Percentiles rank a stretch among this genome's conserved stretches.
These are phyloP conservation scores for Fusarium goolgardi DNA, from an alignment of 2,329 filamentous ascomycete genomes.

Conservation along the genomic window DNA sequence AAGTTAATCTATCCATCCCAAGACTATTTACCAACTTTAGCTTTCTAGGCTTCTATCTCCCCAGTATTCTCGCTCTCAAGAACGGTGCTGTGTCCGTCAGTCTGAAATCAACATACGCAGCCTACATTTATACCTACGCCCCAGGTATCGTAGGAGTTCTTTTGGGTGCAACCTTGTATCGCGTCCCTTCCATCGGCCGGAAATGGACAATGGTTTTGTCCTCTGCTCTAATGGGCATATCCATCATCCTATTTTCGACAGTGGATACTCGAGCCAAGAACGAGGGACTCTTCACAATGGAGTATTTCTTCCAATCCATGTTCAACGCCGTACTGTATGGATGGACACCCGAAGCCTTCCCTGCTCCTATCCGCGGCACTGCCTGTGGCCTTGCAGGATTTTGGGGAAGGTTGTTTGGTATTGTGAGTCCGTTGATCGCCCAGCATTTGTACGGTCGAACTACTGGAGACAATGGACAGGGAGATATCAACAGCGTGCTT, in stretches of 20 bases:
- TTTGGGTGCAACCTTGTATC: conserved; percentile 57
- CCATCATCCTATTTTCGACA: conserved; percentile 59
- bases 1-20: background rate
- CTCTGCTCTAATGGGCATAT: conserved; percentile 57
- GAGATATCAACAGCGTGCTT: conserved; percentile 61
- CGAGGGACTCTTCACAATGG: conserved; percentile 56
- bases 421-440: conserved; percentile 67
- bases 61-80: conserved; percentile 63
- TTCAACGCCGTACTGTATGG: conserved; percentile 54
- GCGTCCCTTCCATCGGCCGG: conserved; percentile 54
- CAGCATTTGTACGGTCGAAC: conserved; percentile 55
- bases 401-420: conserved; percentile 68
- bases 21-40: background rate
- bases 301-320: conserved; percentile 59
- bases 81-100: conserved; percentile 59
- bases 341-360: conserved; percentile 68
- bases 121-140: conserved; percentile 65
- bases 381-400: conserved; percentile 69
- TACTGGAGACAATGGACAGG: conserved; percentile 44
- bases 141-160: conserved; percentile 64
- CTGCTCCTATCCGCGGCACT: conserved; percentile 64
- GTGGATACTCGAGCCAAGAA: conserved; percentile 54
- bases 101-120: conserved; percentile 61
- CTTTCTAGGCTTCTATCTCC: conserved; percentile 55
- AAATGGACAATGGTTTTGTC: conserved; percentile 60